phyloP scores from a whole-genome alignment of 2,329 filamentous ascomycete genomes.

The Cercospora brassicicola region DNA sequence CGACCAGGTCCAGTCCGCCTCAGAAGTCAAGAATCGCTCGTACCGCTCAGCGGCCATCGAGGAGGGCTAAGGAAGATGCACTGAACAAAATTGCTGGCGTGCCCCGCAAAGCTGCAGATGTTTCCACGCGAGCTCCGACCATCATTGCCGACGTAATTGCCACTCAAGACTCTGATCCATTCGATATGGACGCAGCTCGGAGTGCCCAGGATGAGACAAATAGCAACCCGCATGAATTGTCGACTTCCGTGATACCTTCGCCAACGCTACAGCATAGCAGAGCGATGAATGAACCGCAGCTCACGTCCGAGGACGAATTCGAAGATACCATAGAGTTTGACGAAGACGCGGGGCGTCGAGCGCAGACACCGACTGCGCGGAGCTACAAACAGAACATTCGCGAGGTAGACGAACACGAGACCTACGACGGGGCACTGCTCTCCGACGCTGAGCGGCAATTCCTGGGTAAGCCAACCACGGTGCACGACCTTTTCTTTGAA shows the following conservation, averaged over 20 bases:
- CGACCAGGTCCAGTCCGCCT: not conserved
- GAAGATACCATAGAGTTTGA: conserved; percentile 22
- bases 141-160: not conserved
- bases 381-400: conserved; percentile 34
- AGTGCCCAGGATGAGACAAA: not conserved
- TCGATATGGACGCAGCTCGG: not conserved
- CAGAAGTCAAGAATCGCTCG: not conserved
- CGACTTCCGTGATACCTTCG: not conserved
- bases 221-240: not conserved
- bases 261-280: not conserved
- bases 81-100: not conserved
- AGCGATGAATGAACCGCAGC: not conserved
- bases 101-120: not conserved
- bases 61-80: conserved; percentile 12
- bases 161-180: not conserved
- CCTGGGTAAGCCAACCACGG: conserved; percentile 25
- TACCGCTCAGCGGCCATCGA: not conserved
- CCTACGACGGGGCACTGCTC: conserved; percentile 36
- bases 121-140: not conserved
- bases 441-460: conserved; percentile 29
- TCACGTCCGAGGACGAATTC: conserved; percentile 19
- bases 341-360: not conserved
- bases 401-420: conserved; percentile 34
- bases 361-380: conserved; percentile 28
- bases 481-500: not conserved